Percentiles rank a stretch among this genome's conserved stretches.
These are phyloP conservation scores for Rhodotorula sp. DNA, from an alignment of 1,284 basidiomycete genomes.

Conservation along the genomic window DNA sequence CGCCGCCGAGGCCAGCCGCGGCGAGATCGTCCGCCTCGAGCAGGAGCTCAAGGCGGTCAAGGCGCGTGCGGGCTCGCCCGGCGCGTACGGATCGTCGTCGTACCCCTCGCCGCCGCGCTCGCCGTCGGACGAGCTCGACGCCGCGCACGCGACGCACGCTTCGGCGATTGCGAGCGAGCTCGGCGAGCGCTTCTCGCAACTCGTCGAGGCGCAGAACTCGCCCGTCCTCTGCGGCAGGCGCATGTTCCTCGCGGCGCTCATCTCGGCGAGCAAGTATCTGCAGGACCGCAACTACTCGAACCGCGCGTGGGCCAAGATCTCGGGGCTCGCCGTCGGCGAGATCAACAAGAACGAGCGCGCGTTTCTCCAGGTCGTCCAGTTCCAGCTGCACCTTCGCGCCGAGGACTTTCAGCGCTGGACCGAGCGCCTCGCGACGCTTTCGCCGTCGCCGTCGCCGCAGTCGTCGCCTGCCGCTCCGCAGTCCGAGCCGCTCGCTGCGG, in stretches of 20 bases:
- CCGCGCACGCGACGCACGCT: background rate
- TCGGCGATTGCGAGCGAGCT: conserved; percentile 2
- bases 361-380: conserved; percentile 53
- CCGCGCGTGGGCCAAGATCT: conserved; percentile 76
- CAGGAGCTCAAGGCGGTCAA: conserved; percentile 7
- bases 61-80: background rate
- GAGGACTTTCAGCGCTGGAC: conserved; percentile 44
- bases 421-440: conserved; percentile 19
- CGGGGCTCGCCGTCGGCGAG: conserved; percentile 52
- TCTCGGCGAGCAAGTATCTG: conserved; percentile 86
- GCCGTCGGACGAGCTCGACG: conserved; percentile 7
- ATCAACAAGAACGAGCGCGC: conserved; percentile 54
- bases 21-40: conserved; percentile 21
- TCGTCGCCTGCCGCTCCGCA: background rate
- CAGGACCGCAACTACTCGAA: conserved; percentile 93
- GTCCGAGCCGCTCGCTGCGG: background rate
- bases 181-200: conserved; percentile 8
- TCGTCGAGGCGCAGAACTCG: conserved; percentile 30
- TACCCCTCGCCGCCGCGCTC: conserved; percentile 38
- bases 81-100: background rate
- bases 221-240: conserved; percentile 82
- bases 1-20: conserved; percentile 23
- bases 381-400: conserved; percentile 51
- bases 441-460: background rate
- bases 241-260: conserved; percentile 82